A percentile compares a stretch with the other conserved stretches of the same genome.
These are phyloP conservation scores for Aspergillus sp. DNA, from an alignment of 2,329 filamentous ascomycete species.

Conservation along the genomic window DNA sequence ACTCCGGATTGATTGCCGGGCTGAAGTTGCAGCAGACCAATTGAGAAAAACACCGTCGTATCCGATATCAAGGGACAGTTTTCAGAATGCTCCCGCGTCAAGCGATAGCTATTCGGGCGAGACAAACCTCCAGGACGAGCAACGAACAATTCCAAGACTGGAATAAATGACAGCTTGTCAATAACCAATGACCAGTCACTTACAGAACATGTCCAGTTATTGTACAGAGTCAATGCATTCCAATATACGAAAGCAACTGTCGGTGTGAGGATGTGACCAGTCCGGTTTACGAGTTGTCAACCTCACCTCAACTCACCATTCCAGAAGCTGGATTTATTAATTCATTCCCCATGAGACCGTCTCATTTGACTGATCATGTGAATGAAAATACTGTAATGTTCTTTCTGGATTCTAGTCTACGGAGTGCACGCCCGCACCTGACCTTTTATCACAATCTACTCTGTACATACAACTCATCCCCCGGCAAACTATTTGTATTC, in stretches of 20 bases:
- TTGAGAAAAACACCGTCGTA: background rate
- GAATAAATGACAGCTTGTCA: too few relatives aligned
- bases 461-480: too few relatives aligned
- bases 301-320: background rate
- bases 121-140: background rate
- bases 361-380: too few relatives aligned
- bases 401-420: too few relatives aligned
- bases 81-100: background rate
- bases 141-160: background rate
- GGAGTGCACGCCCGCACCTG: too few relatives aligned
- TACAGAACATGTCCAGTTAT: background rate
- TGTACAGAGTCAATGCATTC: background rate
- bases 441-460: too few relatives aligned
- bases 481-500: too few relatives aligned
- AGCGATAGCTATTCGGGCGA: background rate
- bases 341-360: too few relatives aligned
- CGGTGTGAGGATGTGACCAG: constrained; percentile 8
- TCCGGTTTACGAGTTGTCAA: background rate
- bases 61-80: background rate
- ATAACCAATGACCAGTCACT: background rate
- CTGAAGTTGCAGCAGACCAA: background rate
- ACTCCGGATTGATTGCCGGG: background rate
- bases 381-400: too few relatives aligned
- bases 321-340: too few relatives aligned
- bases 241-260: constrained; percentile 2